A percentile compares a stretch with the other conserved stretches of the same genome.
Evolutionary conservation across 2,329 filamentous ascomycete species (phyloP).

Genomic region (Cladosporium sp.): DNA sequence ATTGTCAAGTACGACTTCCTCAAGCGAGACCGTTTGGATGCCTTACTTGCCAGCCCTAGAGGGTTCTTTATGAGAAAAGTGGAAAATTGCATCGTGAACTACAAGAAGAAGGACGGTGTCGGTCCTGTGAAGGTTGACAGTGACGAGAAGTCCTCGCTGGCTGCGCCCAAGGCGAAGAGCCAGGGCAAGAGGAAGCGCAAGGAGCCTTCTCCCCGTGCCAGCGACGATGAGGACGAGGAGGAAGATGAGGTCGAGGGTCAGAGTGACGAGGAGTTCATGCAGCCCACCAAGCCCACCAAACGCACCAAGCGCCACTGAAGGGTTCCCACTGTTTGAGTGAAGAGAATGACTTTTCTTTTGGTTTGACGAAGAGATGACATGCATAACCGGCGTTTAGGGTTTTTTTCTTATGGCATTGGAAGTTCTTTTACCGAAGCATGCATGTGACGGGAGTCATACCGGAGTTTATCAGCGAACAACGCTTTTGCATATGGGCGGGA

Average conservation of each 20-base stretch:
- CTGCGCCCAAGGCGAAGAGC: not conserved
- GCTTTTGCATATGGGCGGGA: not conserved
- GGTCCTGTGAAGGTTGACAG: not conserved
- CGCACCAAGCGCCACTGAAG: not conserved
- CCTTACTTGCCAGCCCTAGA: not conserved
- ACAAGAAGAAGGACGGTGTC: not conserved
- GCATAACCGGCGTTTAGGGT: not conserved
- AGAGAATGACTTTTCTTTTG: not conserved
- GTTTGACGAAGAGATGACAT: not conserved
- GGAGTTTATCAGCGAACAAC: not conserved
- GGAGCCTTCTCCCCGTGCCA: not conserved
- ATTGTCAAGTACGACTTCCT: constrained; percentile 10
- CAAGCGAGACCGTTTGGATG: constrained; percentile 3
- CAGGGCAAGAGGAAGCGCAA: constrained; percentile 8
- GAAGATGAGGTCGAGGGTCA: not conserved
- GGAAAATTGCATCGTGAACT: not conserved
- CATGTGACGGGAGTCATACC: not conserved
- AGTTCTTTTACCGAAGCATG: not conserved
- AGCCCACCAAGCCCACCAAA: not conserved
- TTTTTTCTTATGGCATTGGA: not conserved
- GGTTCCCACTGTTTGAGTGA: not conserved
- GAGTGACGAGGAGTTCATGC: not conserved
- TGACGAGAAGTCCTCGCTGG: not conserved
- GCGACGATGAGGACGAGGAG: not conserved
- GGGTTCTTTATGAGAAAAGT: not conserved